Evolutionary conservation across 2,329 filamentous ascomycete species (phyloP).

Genomic region (Arthrobotrys sinensis): DNA sequence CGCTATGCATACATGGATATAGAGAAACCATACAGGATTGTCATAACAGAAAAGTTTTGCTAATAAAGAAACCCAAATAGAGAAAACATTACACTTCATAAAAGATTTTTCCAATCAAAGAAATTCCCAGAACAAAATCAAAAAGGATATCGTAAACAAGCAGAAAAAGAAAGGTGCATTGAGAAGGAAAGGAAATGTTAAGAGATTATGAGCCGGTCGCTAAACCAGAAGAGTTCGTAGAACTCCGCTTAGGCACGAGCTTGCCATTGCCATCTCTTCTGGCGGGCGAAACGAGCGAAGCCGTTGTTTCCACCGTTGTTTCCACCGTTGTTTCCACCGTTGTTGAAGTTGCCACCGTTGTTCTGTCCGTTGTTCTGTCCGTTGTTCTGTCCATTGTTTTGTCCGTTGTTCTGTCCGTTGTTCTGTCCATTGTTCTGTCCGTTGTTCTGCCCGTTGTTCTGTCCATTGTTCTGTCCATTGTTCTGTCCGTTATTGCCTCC

Average conservation of each 20-base stretch:
- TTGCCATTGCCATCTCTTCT: conserved; percentile 12
- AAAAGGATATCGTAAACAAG: conserved; percentile 14
- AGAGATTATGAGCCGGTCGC: background rate
- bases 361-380: conserved; percentile 6
- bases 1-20: conserved; percentile 29
- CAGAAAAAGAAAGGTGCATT: background rate
- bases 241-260: conserved; percentile 2
- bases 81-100: conserved; percentile 10
- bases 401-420: background rate
- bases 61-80: background rate
- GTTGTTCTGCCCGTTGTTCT: conserved; percentile 3
- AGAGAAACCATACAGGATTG: conserved; percentile 16
- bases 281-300: background rate
- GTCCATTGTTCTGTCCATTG: background rate
- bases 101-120: conserved; percentile 8
- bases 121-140: background rate
- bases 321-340: conserved; percentile 15
- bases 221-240: background rate
- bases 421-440: background rate
- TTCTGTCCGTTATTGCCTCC: conserved; percentile 1
- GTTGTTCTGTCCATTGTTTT: background rate
- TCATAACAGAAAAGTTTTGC: conserved; percentile 8
- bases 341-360: background rate
- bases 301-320: conserved; percentile 15
- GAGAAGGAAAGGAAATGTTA: background rate